Base-by-base conservation (phyloP, 768 basidiomycete genomes). In the Termitomyces sp. region DNA sequence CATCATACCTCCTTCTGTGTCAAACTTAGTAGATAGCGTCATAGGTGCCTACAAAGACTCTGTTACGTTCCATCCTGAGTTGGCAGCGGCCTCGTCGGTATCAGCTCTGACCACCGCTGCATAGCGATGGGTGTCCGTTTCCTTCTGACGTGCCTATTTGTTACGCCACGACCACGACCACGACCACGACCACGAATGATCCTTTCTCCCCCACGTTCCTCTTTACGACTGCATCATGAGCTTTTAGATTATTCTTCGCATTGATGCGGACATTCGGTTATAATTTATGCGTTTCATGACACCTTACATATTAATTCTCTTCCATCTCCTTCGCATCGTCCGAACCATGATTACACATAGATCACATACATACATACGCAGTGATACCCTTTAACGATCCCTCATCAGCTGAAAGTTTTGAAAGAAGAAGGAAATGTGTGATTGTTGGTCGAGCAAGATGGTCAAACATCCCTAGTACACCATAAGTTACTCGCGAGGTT, bases 1-100 rank as follows among this genome's bases (percentile, higher is more conserved):
- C 6, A 36, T 55, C 6, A 36, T 58, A 18, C 46, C 59, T 7
- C 18, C 54, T 13, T 48, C 59, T 9, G n/a, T 61, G 12, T 33
- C 63, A 7, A 52, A 54, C 16, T 20, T 61, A 4, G 63, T 50
- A 12, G 55, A 61, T 47, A 52, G 55, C 38, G 55, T 64, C 23
- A 33, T 61, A 26, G 55, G 63, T 13, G 57, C 60, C 2, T 61
- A 61, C 38, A 57, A 60, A n/a, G 55, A 64, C 36, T 64, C 63
- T 26, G 60, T 64, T 20, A 55, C 55, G 16, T 64, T 64, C 40
- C 60, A 61, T 50, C 47, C 57, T 49, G 41, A 43, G 38, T 18
- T 53, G 28, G 28, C 35, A 38, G 51, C 33, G 10, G 36, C 26
- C 16, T 52, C 40, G 18, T 40, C 52, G 20, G n/a, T 2, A 4